Conservation (phyloP, 2,329 filamentous ascomycete genomes). For the Calonectria leucothoes region DNA sequence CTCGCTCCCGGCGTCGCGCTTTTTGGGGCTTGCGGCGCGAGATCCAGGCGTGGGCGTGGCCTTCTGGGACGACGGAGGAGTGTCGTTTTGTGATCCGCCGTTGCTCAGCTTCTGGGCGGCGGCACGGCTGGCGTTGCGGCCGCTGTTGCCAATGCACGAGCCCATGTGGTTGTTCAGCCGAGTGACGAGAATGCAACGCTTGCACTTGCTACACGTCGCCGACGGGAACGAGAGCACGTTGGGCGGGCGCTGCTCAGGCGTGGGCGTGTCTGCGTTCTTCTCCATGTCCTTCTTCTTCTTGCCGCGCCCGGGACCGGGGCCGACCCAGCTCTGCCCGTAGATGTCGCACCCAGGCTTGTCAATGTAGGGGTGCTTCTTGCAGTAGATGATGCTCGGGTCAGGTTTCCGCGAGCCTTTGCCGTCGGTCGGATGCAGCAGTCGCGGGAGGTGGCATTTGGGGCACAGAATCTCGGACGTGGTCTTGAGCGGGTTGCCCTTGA, state of each 20-base stretch:
- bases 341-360: constrained; percentile 82
- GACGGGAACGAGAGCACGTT: constrained; percentile 74
- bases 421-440: constrained; percentile 78
- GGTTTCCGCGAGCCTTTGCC: constrained; percentile 75
- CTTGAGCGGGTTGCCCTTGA: constrained; percentile 79
- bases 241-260: constrained; percentile 66
- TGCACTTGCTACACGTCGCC: constrained; percentile 75
- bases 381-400: constrained; percentile 78
- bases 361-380: constrained; percentile 83
- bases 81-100: constrained; percentile 66
- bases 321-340: constrained; percentile 84
- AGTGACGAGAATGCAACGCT: constrained; percentile 73
- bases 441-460: constrained; percentile 78
- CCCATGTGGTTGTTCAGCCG: constrained; percentile 77
- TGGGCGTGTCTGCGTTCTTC: constrained; percentile 64
- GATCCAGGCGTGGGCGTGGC: constrained; percentile 69
- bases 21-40: constrained; percentile 65
- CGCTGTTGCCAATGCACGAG: constrained; percentile 74
- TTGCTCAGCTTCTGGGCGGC: constrained; percentile 74
- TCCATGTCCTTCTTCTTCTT: constrained; percentile 85
- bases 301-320: constrained; percentile 75
- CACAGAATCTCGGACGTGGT: constrained; percentile 79
- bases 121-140: constrained; percentile 70
- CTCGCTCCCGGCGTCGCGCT: constrained; percentile 64
- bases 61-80: constrained; percentile 72